Conservation (phyloP, 169 alveolate species). For the Babesia ovis region DNA sequence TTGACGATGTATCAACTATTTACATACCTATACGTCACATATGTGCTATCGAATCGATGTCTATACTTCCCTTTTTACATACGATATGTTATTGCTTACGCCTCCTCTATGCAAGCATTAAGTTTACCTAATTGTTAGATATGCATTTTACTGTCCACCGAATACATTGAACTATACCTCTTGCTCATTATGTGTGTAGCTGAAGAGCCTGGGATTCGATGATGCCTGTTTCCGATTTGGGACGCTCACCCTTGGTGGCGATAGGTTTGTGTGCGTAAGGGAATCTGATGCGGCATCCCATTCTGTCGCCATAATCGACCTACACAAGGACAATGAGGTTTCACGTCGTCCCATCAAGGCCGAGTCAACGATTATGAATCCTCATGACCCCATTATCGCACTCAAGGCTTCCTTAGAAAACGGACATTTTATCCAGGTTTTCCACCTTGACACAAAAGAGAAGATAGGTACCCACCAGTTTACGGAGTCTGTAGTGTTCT, state of each 20-base stretch:
- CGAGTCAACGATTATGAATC: constrained; percentile 95
- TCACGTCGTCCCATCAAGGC: constrained; percentile 95
- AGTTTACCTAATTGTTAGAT: no score
- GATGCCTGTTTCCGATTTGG: constrained; percentile 87
- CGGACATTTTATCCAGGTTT: constrained; percentile 69
- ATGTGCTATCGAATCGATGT: no score
- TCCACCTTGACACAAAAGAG: constrained; percentile 90
- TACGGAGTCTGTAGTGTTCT: constrained; percentile 88
- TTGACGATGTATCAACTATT: no score
- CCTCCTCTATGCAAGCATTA: no score
- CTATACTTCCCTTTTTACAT: no score
- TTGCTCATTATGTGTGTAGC: constrained; percentile 31
- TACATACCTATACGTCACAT: no score
- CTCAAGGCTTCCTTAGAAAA: constrained; percentile 85
- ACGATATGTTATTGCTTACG: no score
- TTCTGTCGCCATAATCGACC: constrained; percentile 83
- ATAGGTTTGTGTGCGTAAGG: constrained; percentile 87
- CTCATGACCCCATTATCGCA: constrained; percentile 91
- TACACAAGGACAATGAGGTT: constrained; percentile 76
- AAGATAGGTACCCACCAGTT: constrained; percentile 90
- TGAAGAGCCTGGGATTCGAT: constrained; percentile 82
- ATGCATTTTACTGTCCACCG: no score
- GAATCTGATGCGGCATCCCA: constrained; percentile 86
- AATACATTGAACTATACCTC: no score
- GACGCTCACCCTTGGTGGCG: constrained; percentile 87